Percentiles rank a stretch among this genome's conserved stretches.
These are phyloP conservation scores for Xylaria acuta DNA, from an alignment of 495 filamentous ascomycete genomes.

Conservation along the genomic window DNA sequence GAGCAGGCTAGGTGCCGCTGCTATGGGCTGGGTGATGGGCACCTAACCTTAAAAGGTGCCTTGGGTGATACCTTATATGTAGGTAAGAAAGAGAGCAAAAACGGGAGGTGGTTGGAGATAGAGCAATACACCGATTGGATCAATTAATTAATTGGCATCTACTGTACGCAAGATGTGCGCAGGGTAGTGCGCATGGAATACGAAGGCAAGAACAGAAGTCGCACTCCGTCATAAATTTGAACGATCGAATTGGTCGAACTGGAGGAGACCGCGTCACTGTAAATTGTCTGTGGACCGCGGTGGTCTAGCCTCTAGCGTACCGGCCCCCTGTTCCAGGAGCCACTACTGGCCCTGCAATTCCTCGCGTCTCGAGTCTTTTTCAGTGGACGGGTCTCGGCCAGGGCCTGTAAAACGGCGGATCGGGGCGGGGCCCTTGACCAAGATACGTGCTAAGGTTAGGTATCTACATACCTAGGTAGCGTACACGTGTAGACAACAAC, in stretches of 20 bases:
- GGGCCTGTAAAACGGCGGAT: not conserved
- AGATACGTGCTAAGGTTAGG: no score
- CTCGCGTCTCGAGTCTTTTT: not conserved
- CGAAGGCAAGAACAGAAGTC: conserved; percentile 1
- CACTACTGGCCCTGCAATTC: conserved; percentile 16
- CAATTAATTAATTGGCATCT: conserved; percentile 9
- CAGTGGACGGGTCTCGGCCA: not conserved
- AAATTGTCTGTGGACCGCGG: not conserved
- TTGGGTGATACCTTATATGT: not conserved
- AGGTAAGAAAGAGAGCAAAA: not conserved
- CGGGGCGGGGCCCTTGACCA: not conserved
- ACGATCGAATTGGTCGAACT: not conserved
- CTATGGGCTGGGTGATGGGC: not conserved
- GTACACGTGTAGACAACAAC: not conserved
- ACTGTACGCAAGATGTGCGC: not conserved
- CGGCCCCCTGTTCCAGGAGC: conserved; percentile 10
- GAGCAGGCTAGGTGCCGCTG: not conserved
- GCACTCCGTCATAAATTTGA: conserved; percentile 10
- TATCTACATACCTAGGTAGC: no score
- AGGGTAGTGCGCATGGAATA: conserved; percentile 1
- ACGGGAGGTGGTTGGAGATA: not conserved
- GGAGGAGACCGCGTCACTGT: conserved; percentile 19
- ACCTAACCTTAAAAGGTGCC: not conserved
- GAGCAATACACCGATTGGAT: not conserved
- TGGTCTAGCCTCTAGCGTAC: not conserved